These are phyloP conservation scores for Hypericum perforatum DNA, from an alignment of 345 rosid genomes.

Conservation along the genomic window DNA sequence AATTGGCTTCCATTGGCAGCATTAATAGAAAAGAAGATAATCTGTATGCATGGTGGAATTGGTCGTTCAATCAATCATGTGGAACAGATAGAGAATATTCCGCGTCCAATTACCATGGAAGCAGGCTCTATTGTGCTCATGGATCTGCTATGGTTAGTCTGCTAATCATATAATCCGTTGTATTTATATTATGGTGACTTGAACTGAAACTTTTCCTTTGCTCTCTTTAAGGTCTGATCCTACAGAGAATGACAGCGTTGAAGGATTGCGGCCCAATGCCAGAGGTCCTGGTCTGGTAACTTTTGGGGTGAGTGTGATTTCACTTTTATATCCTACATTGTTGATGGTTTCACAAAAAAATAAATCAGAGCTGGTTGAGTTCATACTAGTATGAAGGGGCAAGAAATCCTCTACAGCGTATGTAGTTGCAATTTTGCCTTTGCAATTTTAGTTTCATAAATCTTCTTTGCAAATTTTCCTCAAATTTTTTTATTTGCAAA, in stretches of 20 bases:
- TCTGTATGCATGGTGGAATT: slow-evolving; percentile 99
- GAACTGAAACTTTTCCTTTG: slow-evolving; percentile 7
- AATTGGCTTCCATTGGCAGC: slow-evolving; percentile 98
- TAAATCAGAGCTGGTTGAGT: too few relatives aligned
- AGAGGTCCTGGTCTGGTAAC: slow-evolving; percentile 99
- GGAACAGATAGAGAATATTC: slow-evolving; percentile 90
- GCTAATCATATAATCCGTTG: slow-evolving; percentile 6
- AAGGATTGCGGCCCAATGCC: slow-evolving; percentile 94
- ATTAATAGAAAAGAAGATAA: slow-evolving; percentile 85
- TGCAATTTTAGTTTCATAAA: too few relatives aligned
- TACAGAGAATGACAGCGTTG: slow-evolving; percentile 97
- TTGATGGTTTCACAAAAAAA: too few relatives aligned
- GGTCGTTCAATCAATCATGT: slow-evolving; percentile 96
- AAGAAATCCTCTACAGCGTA: too few relatives aligned
- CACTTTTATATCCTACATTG: too few relatives aligned
- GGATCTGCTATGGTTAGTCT: slow-evolving; percentile 85
- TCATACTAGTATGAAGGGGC: too few relatives aligned
- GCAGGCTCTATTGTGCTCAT: slow-evolving; percentile 92
- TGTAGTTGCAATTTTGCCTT: background rate
- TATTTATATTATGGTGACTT: slow-evolving; percentile 10
- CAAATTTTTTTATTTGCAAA: too few relatives aligned
- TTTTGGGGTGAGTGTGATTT: slow-evolving; percentile 64
- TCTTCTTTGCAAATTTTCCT: too few relatives aligned
- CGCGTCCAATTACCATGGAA: slow-evolving; percentile 97
- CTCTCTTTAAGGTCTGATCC: slow-evolving; percentile 81